Evolutionary conservation across 805 yeast species (phyloP).

Genomic region (Kodamaea kakaduensis): DNA sequence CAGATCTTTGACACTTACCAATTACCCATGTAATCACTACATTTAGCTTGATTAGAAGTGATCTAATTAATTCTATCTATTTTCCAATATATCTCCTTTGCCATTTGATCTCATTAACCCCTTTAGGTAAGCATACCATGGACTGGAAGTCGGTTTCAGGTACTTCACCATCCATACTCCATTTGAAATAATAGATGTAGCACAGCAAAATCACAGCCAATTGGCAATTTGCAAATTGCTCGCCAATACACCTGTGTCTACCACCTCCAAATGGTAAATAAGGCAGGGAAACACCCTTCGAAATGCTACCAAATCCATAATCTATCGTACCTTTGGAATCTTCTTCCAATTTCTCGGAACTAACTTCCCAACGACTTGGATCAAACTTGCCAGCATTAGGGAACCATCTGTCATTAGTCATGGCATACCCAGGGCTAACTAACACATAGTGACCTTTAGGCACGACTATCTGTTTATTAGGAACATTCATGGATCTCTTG

Average conservation of each 20-base stretch:
- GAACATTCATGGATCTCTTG: slow-evolving; percentile 68
- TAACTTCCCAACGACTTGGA: slow-evolving; percentile 82
- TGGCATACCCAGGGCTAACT: slow-evolving; percentile 91
- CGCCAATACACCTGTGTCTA: slow-evolving; percentile 98
- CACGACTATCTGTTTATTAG: slow-evolving; percentile 71
- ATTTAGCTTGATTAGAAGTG: too few relatives aligned
- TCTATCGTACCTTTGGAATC: slow-evolving; percentile 48
- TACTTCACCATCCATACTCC: slow-evolving; percentile 41
- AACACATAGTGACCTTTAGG: slow-evolving; percentile 86
- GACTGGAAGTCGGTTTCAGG: slow-evolving; percentile 76
- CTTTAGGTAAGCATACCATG: slow-evolving; percentile 83
- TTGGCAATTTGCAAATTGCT: slow-evolving; percentile 93
- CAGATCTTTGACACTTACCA: too few relatives aligned
- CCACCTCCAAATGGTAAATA: slow-evolving; percentile 99
- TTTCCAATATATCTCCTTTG: background rate
- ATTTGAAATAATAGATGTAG: slow-evolving; percentile 56
- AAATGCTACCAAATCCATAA: slow-evolving; percentile 91
- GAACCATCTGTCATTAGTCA: slow-evolving; percentile 72
- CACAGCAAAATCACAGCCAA: slow-evolving; percentile 78
- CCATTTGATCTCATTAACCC: background rate
- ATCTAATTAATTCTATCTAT: background rate
- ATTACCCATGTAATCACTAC: too few relatives aligned
- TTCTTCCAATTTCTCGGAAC: slow-evolving; percentile 22
- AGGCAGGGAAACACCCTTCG: slow-evolving; percentile 93
- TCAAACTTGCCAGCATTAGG: slow-evolving; percentile 67